Evolutionary conservation across 192 early-diverging fungal genomes (phyloP).

Genomic region (Mortierella hygrophila): DNA sequence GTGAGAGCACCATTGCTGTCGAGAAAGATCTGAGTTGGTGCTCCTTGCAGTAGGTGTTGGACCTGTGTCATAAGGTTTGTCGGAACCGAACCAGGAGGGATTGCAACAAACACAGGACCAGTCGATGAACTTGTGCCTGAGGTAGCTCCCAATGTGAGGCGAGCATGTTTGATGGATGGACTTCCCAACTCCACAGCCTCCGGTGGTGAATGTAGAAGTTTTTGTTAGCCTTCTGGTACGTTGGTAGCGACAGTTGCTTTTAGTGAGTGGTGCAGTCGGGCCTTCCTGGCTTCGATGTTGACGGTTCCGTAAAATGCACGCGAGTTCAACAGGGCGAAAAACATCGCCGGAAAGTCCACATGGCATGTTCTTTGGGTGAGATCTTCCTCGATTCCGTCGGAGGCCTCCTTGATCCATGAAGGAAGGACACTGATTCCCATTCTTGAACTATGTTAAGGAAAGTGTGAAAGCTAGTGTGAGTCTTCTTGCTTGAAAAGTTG

Average conservation of each 20-base stretch:
- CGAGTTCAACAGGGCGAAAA: neutral
- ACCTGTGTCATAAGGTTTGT: too few species aligned
- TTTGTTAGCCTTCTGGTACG: neutral
- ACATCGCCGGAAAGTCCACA: neutral
- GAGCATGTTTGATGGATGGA: too few species aligned
- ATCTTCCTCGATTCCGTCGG: neutral
- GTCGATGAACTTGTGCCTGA: too few species aligned
- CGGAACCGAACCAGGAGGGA: too few species aligned
- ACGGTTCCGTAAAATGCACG: neutral
- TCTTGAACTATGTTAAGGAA: neutral
- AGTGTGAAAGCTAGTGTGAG: neutral
- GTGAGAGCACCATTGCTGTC: too few species aligned
- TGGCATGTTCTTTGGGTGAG: neutral
- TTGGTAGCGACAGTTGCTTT: neutral
- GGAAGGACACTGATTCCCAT: neutral
- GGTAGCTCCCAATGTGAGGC: too few species aligned
- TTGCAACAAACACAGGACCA: too few species aligned
- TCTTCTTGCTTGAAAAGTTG: neutral
- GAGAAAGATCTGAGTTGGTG: too few species aligned
- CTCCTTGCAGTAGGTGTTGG: too few species aligned
- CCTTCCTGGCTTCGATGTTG: neutral
- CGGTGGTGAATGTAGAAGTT: neutral
- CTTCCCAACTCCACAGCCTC: too few species aligned
- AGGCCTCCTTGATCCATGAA: neutral
- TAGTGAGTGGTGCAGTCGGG: neutral